Evolutionary conservation across 768 basidiomycete genomes (phyloP).

Genomic region (Pleurotus tuber-regium): DNA sequence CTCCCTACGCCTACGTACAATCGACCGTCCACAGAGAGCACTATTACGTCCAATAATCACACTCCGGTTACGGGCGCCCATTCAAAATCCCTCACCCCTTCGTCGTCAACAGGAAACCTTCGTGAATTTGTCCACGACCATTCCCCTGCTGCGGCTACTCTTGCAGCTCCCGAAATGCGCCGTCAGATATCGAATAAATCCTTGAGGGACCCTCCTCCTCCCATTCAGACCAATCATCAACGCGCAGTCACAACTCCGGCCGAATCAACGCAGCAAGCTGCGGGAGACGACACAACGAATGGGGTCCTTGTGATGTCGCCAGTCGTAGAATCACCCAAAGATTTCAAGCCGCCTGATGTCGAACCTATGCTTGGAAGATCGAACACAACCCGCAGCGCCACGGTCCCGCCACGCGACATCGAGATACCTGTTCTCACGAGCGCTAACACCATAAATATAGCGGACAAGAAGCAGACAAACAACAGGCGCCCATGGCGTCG

Average conservation of each 20-base stretch:
- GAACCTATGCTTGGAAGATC: slow-evolving; percentile 9
- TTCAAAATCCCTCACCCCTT: slow-evolving; percentile 17
- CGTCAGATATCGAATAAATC: slow-evolving; percentile 19
- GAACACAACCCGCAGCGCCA: slow-evolving; percentile 13
- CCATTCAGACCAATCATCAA: slow-evolving; percentile 10
- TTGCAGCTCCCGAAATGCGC: slow-evolving; percentile 13
- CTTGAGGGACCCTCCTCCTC: slow-evolving; percentile 13
- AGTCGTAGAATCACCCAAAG: slow-evolving; percentile 47
- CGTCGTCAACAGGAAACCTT: slow-evolving; percentile 18
- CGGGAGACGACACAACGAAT: slow-evolving; percentile 10
- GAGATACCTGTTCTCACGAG: slow-evolving; percentile 20
- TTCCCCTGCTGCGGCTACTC: slow-evolving; percentile 7
- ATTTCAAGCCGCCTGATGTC: slow-evolving; percentile 30
- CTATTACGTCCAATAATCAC: slow-evolving; percentile 13
- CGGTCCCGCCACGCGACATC: slow-evolving; percentile 12
- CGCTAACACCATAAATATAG: slow-evolving; percentile 11
- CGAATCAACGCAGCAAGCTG: neutral
- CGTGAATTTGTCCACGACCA: slow-evolving; percentile 13
- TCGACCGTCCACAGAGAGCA: slow-evolving; percentile 9
- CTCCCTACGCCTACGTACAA: slow-evolving; percentile 4
- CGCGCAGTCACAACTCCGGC: slow-evolving; percentile 19
- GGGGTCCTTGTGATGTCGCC: slow-evolving; percentile 22
- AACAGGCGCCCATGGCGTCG: slow-evolving; percentile 45
- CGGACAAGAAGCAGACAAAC: slow-evolving; percentile 24
- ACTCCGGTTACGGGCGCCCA: too few relatives aligned